Percentiles rank a stretch among this genome's conserved stretches.
phyloP scores from a whole-genome alignment of 495 filamentous ascomycete genomes.

The Aspergillus saccharolyticus region DNA sequence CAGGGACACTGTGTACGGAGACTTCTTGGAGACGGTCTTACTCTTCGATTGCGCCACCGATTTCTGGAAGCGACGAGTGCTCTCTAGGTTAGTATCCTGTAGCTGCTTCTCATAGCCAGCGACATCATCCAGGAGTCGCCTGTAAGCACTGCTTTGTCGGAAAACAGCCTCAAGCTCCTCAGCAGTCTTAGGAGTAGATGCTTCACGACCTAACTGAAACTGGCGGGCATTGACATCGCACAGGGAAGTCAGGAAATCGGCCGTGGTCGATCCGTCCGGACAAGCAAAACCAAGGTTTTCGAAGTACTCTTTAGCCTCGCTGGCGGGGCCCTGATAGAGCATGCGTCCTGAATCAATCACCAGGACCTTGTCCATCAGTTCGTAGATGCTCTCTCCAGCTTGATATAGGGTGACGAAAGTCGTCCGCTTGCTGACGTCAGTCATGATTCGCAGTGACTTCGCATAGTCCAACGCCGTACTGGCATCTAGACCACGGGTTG shows the following conservation, averaged over 20 bases:
- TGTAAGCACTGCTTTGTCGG: constrained; percentile 46
- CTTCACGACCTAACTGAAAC: constrained; percentile 60
- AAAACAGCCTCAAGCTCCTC: constrained; percentile 60
- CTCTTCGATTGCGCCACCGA: constrained; percentile 63
- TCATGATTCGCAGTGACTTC: constrained; percentile 73
- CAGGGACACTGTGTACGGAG: constrained; percentile 67
- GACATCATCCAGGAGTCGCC: constrained; percentile 51
- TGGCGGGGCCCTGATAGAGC: constrained; percentile 59
- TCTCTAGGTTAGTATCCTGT: constrained; percentile 52
- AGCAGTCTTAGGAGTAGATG: constrained; percentile 55
- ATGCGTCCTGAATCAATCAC: constrained; percentile 62
- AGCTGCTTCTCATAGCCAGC: constrained; percentile 56
- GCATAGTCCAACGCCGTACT: constrained; percentile 77
- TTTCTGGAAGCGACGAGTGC: constrained; percentile 64
- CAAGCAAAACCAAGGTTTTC: constrained; percentile 63
- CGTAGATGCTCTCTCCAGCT: constrained; percentile 76
- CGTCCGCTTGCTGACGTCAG: constrained; percentile 73
- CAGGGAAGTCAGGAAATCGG: constrained; percentile 69
- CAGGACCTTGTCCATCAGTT: constrained; percentile 73
- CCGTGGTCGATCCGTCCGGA: constrained; percentile 63
- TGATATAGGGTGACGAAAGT: constrained; percentile 83
- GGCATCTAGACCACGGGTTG: constrained; percentile 74
- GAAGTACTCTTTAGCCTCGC: constrained; percentile 64
- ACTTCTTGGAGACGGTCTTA: constrained; percentile 62
- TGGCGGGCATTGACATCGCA: constrained; percentile 69